Conservation (phyloP, 2,329 filamentous ascomycete genomes). For the Fusarium pseudonygamai region DNA sequence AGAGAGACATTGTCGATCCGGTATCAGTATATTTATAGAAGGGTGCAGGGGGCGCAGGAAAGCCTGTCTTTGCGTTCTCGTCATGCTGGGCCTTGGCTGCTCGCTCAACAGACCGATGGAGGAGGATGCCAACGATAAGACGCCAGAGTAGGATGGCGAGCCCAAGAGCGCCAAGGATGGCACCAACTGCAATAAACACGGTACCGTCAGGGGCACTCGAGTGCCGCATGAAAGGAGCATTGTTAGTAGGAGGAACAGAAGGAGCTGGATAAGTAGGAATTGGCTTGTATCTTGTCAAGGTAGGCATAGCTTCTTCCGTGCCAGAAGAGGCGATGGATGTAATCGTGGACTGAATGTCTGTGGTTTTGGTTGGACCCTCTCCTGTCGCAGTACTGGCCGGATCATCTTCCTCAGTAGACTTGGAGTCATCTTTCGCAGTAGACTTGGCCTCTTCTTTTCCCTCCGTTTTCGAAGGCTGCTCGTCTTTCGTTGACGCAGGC, state of each 20-base stretch:
- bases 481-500: conserved; percentile 23
- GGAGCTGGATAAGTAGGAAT: conserved; percentile 73
- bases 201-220: conserved; percentile 89
- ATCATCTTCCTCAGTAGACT: conserved; percentile 22
- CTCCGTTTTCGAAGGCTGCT: conserved; percentile 23
- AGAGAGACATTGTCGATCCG: conserved; percentile 63
- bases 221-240: conserved; percentile 91
- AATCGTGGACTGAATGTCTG: conserved; percentile 17
- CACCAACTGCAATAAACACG: conserved; percentile 94
- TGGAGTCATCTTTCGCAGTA: conserved; percentile 9
- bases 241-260: conserved; percentile 81
- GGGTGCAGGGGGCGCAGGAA: conserved; percentile 64
- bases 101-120: conserved; percentile 89
- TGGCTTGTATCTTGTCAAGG: conserved; percentile 51
- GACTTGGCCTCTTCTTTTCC: conserved; percentile 14
- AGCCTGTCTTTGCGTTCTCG: conserved; percentile 75
- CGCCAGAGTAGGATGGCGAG: conserved; percentile 89
- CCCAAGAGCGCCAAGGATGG: conserved; percentile 84
- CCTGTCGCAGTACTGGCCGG: conserved; percentile 36
- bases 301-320: conserved; percentile 50
- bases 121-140: conserved; percentile 84
- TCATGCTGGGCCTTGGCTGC: conserved; percentile 80
- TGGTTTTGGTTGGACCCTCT: conserved; percentile 23
- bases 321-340: conserved; percentile 28
- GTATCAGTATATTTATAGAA: conserved; percentile 74